Evolutionary conservation across 257 asterid species (phyloP).

Genomic region (Mitragyna speciosa): DNA sequence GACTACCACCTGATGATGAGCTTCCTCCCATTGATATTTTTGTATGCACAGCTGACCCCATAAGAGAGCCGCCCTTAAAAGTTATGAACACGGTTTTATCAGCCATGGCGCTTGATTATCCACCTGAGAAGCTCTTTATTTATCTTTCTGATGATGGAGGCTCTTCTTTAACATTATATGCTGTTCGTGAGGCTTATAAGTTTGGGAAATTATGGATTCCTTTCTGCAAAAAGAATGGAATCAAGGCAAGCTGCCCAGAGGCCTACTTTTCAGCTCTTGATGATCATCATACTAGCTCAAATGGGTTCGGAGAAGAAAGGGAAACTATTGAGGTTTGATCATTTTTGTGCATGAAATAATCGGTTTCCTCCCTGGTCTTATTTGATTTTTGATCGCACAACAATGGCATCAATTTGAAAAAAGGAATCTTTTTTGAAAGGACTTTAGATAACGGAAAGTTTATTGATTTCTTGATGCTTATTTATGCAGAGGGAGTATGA

Average conservation of each 20-base stretch:
- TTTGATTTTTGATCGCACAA: too few species aligned
- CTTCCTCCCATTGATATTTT: conserved; percentile 57
- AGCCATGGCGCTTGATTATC: conserved; percentile 67
- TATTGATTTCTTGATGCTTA: background rate
- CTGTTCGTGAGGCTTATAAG: conserved; percentile 34
- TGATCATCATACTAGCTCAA: background rate
- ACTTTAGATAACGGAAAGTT: background rate
- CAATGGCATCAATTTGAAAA: background rate
- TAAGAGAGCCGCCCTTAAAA: conserved; percentile 47
- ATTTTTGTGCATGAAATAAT: background rate
- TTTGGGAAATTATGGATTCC: conserved; percentile 54
- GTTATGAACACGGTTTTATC: conserved; percentile 76
- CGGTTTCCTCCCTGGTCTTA: too few species aligned
- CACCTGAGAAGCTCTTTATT: conserved; percentile 48
- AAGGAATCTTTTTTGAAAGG: too few species aligned
- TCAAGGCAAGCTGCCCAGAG: conserved; percentile 49
- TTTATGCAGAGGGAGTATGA: conserved; percentile 37
- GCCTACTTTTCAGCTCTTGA: conserved; percentile 28
- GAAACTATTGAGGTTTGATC: conserved; percentile 36
- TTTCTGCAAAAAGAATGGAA: conserved; percentile 47
- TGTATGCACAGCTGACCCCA: conserved; percentile 62
- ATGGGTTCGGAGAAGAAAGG: conserved; percentile 36
- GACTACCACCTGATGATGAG: conserved; percentile 31
- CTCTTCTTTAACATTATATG: conserved; percentile 35
- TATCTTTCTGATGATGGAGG: conserved; percentile 70